These are phyloP conservation scores for Pichia norvegensis DNA, from an alignment of 1,139 yeast species.

Conservation along the genomic window DNA sequence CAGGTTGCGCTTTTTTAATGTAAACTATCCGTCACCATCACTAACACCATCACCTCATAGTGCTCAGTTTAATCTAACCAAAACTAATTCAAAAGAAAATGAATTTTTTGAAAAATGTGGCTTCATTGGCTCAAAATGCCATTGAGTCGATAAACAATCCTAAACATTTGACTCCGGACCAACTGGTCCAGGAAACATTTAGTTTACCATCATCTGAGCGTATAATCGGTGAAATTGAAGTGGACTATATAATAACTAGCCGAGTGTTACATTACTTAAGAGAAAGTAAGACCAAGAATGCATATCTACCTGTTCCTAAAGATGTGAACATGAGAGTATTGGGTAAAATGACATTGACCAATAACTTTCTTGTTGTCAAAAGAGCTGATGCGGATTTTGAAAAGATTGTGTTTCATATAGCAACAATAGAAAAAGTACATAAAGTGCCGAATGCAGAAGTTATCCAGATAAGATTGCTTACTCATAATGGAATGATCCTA, in stretches of 20 bases:
- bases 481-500: slow-evolving; percentile 59
- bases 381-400: slow-evolving; percentile 62
- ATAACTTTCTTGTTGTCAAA: slow-evolving; percentile 65
- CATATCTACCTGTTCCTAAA: slow-evolving; percentile 22
- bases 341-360: slow-evolving; percentile 64
- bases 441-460: slow-evolving; percentile 70
- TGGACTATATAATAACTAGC: slow-evolving; percentile 10
- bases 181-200: slow-evolving; percentile 57
- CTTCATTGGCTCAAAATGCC: slow-evolving; percentile 30
- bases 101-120: slow-evolving; percentile 38
- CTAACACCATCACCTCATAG: neutral
- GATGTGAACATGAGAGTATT: slow-evolving; percentile 28
- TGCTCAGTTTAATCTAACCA: neutral
- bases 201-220: slow-evolving; percentile 65
- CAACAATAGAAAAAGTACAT: slow-evolving; percentile 79
- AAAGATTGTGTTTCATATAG: slow-evolving; percentile 62
- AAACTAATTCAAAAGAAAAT: slow-evolving; percentile 12
- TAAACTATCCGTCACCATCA: too few species aligned
- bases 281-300: slow-evolving; percentile 9
- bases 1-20: too few species aligned
- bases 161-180: slow-evolving; percentile 49
- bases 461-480: slow-evolving; percentile 67
- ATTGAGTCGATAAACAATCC: slow-evolving; percentile 26
- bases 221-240: slow-evolving; percentile 59
- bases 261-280: slow-evolving; percentile 10